Evolutionary conservation across 1,284 basidiomycete genomes (phyloP).

Genomic region (Boletellus deceptivus): DNA sequence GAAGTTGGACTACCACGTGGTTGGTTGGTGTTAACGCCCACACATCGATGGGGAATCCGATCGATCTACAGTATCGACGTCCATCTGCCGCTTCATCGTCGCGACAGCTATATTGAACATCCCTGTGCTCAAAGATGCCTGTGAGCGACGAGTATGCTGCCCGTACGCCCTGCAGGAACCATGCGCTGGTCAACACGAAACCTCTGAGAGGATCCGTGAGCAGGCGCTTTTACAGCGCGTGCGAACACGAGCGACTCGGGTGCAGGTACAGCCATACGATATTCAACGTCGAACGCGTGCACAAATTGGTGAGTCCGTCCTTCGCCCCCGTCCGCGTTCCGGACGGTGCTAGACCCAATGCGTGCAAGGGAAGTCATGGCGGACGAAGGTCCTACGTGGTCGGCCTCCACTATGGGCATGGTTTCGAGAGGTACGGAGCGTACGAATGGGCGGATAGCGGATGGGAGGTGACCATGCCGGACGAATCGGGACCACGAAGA

Average conservation of each 20-base stretch:
- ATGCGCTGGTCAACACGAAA: constrained; percentile 1
- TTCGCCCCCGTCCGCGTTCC: too few species aligned
- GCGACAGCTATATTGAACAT: too few species aligned
- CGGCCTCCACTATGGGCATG: constrained; percentile 7
- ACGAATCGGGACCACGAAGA: not conserved
- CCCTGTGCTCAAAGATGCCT: constrained; percentile 6
- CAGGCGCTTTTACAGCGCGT: constrained; percentile 9
- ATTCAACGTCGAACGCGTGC: constrained; percentile 17
- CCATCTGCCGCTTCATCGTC: too few species aligned
- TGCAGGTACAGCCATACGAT: constrained; percentile 22
- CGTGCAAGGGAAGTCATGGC: constrained; percentile 6
- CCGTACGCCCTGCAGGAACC: constrained; percentile 16
- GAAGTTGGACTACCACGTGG: too few species aligned
- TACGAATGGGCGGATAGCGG: too few species aligned
- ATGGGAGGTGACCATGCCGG: not conserved
- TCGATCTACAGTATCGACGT: too few species aligned
- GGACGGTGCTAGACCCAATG: too few species aligned
- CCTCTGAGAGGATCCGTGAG: constrained; percentile 12
- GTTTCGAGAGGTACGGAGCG: constrained; percentile 18
- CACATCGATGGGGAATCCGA: too few species aligned
- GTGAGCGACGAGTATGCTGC: constrained; percentile 19
- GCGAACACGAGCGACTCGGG: not conserved
- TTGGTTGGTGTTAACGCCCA: too few species aligned
- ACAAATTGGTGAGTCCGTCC: constrained; percentile 8
- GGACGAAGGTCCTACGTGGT: constrained; percentile 8